These are phyloP conservation scores for Ilyonectria sp. DNA, from an alignment of 2,329 filamentous ascomycete species.

Conservation along the genomic window DNA sequence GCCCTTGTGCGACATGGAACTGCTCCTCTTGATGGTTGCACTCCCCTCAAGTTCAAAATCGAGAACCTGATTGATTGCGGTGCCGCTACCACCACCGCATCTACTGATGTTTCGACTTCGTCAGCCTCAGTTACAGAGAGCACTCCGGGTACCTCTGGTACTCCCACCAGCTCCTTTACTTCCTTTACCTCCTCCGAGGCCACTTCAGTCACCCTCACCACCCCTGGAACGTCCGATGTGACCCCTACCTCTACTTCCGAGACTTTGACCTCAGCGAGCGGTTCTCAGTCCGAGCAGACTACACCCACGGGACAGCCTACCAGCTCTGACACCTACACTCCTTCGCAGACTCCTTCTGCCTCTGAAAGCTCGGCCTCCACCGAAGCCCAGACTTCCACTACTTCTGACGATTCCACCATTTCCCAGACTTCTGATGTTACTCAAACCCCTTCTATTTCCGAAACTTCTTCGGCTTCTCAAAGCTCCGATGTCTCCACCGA, in stretches of 20 bases:
- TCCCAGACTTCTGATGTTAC: no score
- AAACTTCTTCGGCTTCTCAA: neutral
- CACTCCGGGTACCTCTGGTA: neutral
- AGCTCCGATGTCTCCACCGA: neutral
- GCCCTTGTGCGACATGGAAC: slow-evolving; percentile 1
- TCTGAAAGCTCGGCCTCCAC: neutral
- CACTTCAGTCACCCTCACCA: neutral
- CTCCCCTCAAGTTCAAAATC: neutral
- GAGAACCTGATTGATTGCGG: neutral
- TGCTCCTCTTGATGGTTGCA: neutral
- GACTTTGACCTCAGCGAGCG: neutral
- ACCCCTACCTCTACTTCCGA: neutral
- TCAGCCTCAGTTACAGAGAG: neutral
- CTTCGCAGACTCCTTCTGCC: neutral
- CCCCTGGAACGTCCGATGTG: neutral
- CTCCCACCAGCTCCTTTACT: neutral
- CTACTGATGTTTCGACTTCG: neutral
- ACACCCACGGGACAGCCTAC: neutral
- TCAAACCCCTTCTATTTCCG: no score
- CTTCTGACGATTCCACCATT: neutral
- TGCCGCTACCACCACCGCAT: neutral
- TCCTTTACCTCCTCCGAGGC: neutral
- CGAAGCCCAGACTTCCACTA: neutral
- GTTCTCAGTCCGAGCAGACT: neutral
- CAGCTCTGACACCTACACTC: neutral